Percentiles rank a stretch among this genome's conserved stretches.
Conservation (phyloP, 345 rosid species). For the Aquilaria malaccensis region DNA sequence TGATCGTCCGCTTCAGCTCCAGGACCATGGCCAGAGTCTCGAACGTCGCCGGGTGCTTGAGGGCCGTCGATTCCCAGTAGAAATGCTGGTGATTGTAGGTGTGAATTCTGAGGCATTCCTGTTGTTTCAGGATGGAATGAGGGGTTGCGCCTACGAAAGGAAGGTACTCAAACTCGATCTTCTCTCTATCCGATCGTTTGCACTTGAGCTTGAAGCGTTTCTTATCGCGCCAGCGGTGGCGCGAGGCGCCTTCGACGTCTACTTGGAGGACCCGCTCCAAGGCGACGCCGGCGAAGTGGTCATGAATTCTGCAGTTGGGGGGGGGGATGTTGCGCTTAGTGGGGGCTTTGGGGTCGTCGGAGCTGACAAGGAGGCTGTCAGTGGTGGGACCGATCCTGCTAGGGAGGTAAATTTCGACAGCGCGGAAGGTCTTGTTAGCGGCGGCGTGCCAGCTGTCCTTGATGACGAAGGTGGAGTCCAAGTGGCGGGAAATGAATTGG, state of each 20-base stretch:
- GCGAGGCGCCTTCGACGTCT: slow-evolving; percentile 12
- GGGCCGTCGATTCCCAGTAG: slow-evolving; percentile 12
- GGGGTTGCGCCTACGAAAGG: slow-evolving; percentile 17
- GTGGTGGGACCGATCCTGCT: slow-evolving; percentile 20
- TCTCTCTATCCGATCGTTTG: slow-evolving; percentile 14
- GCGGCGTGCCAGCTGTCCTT: slow-evolving; percentile 39
- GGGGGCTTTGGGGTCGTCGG: slow-evolving; percentile 20
- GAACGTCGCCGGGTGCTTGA: slow-evolving; percentile 17
- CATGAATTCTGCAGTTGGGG: slow-evolving; percentile 14
- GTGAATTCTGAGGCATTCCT: slow-evolving; percentile 25
- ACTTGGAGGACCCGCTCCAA: slow-evolving; percentile 23
- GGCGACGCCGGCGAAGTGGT: slow-evolving; percentile 17
- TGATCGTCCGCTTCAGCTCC: slow-evolving; percentile 1
- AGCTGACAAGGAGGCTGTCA: slow-evolving; percentile 22
- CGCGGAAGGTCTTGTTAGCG: slow-evolving; percentile 28
- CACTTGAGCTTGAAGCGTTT: slow-evolving; percentile 21
- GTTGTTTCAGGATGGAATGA: slow-evolving; percentile 11
- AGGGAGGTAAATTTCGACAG: slow-evolving; percentile 26
- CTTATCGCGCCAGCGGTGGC: slow-evolving; percentile 4
- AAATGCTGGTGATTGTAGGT: slow-evolving; percentile 18
- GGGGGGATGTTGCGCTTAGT: slow-evolving; percentile 22
- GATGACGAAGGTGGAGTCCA: slow-evolving; percentile 24
- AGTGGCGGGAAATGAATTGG: not conserved
- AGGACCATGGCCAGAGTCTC: slow-evolving; percentile 18
- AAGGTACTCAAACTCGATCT: slow-evolving; percentile 11